phyloP scores from a whole-genome alignment of 2,329 filamentous ascomycete genomes.

The Graphium sp. region DNA sequence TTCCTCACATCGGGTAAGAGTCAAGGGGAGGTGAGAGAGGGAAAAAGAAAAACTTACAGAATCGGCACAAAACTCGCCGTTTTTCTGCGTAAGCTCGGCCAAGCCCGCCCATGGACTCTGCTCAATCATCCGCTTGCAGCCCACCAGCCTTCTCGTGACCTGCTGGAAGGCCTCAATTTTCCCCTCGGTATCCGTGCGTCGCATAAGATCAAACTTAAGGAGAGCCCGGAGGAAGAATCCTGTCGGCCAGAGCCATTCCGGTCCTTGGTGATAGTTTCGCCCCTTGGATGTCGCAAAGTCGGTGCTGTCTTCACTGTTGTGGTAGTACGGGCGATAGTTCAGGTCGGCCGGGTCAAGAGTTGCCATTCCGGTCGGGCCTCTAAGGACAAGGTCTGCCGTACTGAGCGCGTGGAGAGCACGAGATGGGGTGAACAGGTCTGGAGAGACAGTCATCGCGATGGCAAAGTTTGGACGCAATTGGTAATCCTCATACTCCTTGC shows the following conservation, averaged over 20 bases:
- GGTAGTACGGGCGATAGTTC: constrained; percentile 90
- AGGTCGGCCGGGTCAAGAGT: constrained; percentile 83
- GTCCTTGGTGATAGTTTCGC: constrained; percentile 94
- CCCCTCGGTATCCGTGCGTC: constrained; percentile 39
- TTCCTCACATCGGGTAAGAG: constrained; percentile 5
- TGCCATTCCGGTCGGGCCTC: constrained; percentile 85
- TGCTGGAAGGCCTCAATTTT: constrained; percentile 86
- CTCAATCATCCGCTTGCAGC: constrained; percentile 71
- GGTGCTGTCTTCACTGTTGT: constrained; percentile 81
- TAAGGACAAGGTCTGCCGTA: constrained; percentile 61
- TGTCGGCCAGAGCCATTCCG: constrained; percentile 95
- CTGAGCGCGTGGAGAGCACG: constrained; percentile 70
- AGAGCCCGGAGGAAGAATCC: constrained; percentile 89
- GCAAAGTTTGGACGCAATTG: constrained; percentile 89
- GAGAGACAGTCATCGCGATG: constrained; percentile 88
- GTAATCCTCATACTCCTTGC: constrained; percentile 95
- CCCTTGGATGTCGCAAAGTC: constrained; percentile 90
- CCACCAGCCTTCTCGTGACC: constrained; percentile 64
- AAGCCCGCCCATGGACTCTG: constrained; percentile 78
- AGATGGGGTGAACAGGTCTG: constrained; percentile 63
- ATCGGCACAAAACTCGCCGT: constrained; percentile 68
- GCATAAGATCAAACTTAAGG: constrained; percentile 72
- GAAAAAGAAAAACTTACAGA: constrained; percentile 45
- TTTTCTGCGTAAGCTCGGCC: constrained; percentile 83
- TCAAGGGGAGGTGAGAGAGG: constrained; percentile 3